Base-by-base conservation (phyloP, 805 yeast genomes). In the Kockiozyma suomiensis region DNA sequence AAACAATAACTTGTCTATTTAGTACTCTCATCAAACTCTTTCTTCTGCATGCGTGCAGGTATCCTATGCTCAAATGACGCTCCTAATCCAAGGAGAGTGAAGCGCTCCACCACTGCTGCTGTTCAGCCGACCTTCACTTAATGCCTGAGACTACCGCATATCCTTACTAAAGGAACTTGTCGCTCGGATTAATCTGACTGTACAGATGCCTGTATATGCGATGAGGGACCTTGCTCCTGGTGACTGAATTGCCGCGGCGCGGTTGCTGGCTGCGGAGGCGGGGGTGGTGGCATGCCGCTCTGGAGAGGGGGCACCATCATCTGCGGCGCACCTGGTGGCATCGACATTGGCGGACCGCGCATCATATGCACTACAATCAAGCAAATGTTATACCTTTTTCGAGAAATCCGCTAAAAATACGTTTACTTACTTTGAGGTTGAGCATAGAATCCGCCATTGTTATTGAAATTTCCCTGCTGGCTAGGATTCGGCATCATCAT, bases 401-500 rank as follows among this genome's bases (percentile, higher is more conserved):
- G n/a, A n/a, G n/a, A n/a, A n/a, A n/a, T n/a, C n/a, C n/a, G n/a
- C n/a, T n/a, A n/a, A n/a, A n/a, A n/a, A n/a, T n/a, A n/a, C n/a
- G 21, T 15, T 19, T 25, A 48, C 59, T 42, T 42, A 56, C 59
- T 50, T 32, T 56, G 63, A n/a, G 51, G 56, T 23, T 52, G 64
- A 19, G 54, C 54, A 37, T 61, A 61, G 35, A 30, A 52, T 28
- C 64, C 64, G 28, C 37, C 33, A 19, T 23, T 23, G 33, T 49
- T 33, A 26, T 46, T 45, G 37, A 23, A 45, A 21, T 43, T 49
- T 28, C 52, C 55, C 42, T 56, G 62, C 46, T 58, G 65, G 35
- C 51, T 30, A 21, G 54, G 56, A 19, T 30, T 46, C 21, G 55
- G 59, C 32, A 55, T 48, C 59, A 61, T 61, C 61, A 59, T 59